These are phyloP conservation scores for Boletus subluridellus DNA, from an alignment of 1,284 basidiomycete genomes.

Conservation along the genomic window DNA sequence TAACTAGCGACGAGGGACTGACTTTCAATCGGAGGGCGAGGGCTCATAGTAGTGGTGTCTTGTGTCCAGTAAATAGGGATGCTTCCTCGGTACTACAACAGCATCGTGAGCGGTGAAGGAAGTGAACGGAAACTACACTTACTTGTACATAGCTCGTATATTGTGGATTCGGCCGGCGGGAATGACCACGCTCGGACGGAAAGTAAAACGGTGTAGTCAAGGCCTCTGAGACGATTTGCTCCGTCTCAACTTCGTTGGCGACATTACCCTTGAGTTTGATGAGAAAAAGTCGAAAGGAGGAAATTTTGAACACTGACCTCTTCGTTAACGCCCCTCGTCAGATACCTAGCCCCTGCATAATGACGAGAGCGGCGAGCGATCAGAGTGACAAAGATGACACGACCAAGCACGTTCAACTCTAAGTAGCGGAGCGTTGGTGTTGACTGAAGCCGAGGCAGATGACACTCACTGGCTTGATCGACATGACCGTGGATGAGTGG, in stretches of 20 bases:
- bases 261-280: constrained; percentile 80
- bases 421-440: constrained; percentile 3
- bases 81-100: constrained; percentile 80
- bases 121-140: neutral
- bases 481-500: constrained; percentile 95
- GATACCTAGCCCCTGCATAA: constrained; percentile 93
- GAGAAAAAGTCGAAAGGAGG: neutral
- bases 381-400: constrained; percentile 89
- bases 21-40: constrained; percentile 95
- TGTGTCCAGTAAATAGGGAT: constrained; percentile 98
- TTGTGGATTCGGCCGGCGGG: constrained; percentile 67
- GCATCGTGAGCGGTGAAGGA: neutral
- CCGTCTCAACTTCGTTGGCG: constrained; percentile 98
- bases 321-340: constrained; percentile 93
- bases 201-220: constrained; percentile 88
- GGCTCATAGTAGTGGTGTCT: constrained; percentile 86
- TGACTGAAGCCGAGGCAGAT: neutral
- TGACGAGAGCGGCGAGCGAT: constrained; percentile 94
- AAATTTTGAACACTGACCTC: constrained; percentile 47
- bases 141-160: constrained; percentile 95
- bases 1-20: constrained; percentile 29
- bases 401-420: constrained; percentile 90
- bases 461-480: constrained; percentile 89
- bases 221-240: constrained; percentile 96
- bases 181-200: constrained; percentile 41